Evolutionary conservation across 352 stramenopile genomes (phyloP), one percentile per base, ranked within the genome.

Genomic region (Globisporangium spinosum): DNA sequence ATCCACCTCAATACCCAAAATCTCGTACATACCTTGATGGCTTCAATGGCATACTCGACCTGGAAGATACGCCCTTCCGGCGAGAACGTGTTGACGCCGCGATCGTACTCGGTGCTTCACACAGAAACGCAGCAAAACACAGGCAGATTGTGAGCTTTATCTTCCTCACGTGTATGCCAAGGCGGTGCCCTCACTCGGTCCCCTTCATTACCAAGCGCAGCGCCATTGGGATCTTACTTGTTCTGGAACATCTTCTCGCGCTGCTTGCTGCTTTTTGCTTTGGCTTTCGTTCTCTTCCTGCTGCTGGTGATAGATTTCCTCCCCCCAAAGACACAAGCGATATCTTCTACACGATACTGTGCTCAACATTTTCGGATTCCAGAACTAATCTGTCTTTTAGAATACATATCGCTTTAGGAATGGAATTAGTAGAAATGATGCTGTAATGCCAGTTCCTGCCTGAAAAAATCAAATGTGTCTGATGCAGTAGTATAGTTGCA

Each of bases 61-160:
- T 99, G 97, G 78, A 99, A 99, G 38, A 99, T 89, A 73, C 98
- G 94, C 55, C 98, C 98, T 85, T 99, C 98, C 13, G 98, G 98
- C 71, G 95, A 99, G 77, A 99, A 99, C 25, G 98, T 99, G 87
- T 99, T 99, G 35, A 99, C 98, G 71, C 98, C 98, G 67, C 98
- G 93, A 84, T 99, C 98, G 78, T 99, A 99, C 85, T 99, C 98
- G 60, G 93, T 98, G 75, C 96, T 97, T 53, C 29, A 57, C 15
- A 67, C 23, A 55, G 4, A 56, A 0, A 62, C 60, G 3, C 7
- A 60, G 4, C 3, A 57, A 3, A 47, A 20, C 13, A 20, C 38
- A 67, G 57, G 29, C 40, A 22, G 17, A n/a, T n/a, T 17, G n/a
- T 45, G 32, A 65, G 35, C 17, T 23, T 7, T 9, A 9, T 32